Evolutionary conservation across 345 rosid genomes (phyloP).

Genomic region (Combretum micranthum): DNA sequence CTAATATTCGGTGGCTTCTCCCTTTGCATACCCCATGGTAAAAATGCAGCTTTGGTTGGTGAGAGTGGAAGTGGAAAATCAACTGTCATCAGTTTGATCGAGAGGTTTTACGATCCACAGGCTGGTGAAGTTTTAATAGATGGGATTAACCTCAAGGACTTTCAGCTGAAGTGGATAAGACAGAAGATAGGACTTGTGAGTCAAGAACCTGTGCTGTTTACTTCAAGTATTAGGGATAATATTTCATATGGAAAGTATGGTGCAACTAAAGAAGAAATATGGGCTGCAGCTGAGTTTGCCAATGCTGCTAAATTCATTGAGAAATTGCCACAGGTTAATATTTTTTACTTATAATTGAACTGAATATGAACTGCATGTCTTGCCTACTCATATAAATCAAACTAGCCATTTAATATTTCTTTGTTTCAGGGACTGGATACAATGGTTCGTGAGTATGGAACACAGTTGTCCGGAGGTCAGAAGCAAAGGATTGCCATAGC

Average conservation of each 20-base stretch:
- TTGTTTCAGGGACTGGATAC: conserved; percentile 13
- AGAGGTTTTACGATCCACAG: conserved; percentile 40
- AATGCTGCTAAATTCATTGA: conserved; percentile 39
- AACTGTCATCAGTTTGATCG: conserved; percentile 33
- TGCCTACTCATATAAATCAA: too few relatives aligned
- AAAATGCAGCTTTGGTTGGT: conserved; percentile 38
- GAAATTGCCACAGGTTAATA: conserved; percentile 25
- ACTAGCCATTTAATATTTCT: neutral
- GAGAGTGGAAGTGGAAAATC: conserved; percentile 48
- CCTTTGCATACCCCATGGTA: conserved; percentile 23
- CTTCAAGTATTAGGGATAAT: conserved; percentile 32
- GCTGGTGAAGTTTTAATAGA: conserved; percentile 37
- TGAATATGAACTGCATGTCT: too few relatives aligned
- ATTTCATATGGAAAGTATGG: conserved; percentile 38
- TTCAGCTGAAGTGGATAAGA: conserved; percentile 38
- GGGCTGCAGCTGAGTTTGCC: conserved; percentile 30
- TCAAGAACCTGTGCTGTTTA: conserved; percentile 40
- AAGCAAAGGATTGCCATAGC: conserved; percentile 35
- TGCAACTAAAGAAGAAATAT: conserved; percentile 31
- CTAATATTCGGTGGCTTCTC: conserved; percentile 31
- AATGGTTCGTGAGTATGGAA: conserved; percentile 16
- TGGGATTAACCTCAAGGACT: conserved; percentile 27
- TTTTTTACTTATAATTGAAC: neutral
- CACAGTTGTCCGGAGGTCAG: conserved; percentile 16
- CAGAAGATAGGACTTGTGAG: conserved; percentile 38